A percentile compares a stretch with the other conserved stretches of the same genome.
Conservation (phyloP, 2,329 filamentous ascomycete species). For the Ceratocystis albifundus region DNA sequence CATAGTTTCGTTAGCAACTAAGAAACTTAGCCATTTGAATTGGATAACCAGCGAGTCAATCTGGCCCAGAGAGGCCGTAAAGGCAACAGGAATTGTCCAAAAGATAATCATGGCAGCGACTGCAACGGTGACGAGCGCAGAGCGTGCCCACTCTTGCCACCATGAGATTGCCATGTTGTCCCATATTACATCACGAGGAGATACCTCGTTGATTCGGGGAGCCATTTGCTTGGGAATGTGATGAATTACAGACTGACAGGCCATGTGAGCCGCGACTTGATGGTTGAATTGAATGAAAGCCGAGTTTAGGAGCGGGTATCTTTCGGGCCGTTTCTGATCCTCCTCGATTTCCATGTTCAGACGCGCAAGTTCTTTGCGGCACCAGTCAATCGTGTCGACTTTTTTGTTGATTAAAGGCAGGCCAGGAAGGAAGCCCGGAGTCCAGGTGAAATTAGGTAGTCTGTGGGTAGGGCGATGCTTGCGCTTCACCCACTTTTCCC, state of each 20-base stretch:
- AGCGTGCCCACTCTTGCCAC: constrained; percentile 79
- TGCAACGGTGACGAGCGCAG: constrained; percentile 50
- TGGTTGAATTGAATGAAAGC: constrained; percentile 98
- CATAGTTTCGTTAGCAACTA: constrained; percentile 48
- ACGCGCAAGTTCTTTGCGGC: constrained; percentile 71
- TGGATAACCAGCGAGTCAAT: constrained; percentile 55
- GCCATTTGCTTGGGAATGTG: constrained; percentile 90
- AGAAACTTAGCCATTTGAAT: constrained; percentile 58
- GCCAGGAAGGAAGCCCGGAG: constrained; percentile 58
- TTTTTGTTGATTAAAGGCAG: constrained; percentile 76
- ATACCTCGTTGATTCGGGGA: constrained; percentile 83
- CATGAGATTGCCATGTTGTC: constrained; percentile 92
- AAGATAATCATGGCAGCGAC: constrained; percentile 69
- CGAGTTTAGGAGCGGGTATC: constrained; percentile 85
- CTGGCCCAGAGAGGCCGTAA: constrained; percentile 73
- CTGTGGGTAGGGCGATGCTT: constrained; percentile 79
- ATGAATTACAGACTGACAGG: constrained; percentile 81
- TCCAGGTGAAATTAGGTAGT: constrained; percentile 48
- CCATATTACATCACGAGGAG: constrained; percentile 87
- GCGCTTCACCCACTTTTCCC: constrained; percentile 70
- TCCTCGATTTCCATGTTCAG: constrained; percentile 85
- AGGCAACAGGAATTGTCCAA: constrained; percentile 84
- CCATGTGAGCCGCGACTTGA: constrained; percentile 96
- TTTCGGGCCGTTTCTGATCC: constrained; percentile 75
- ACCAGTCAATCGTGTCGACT: constrained; percentile 90